Conservation (phyloP, 2,329 filamentous ascomycete species). For the Aspergillus unguis region DNA sequence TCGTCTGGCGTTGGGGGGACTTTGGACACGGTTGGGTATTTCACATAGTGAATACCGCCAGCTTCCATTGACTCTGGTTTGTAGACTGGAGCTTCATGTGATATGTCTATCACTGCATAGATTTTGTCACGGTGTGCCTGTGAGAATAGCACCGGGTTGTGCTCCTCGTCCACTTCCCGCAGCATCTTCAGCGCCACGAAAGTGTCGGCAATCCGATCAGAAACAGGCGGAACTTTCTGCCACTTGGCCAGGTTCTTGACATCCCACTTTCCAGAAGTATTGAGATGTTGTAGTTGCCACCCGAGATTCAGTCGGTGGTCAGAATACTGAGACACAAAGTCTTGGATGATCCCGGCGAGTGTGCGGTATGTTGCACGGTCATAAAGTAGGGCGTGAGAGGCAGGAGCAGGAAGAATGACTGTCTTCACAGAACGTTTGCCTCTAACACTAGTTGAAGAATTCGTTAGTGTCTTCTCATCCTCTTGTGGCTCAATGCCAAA, state of each 20-base stretch:
- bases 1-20: conserved; percentile 69
- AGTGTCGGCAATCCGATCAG: conserved; percentile 69
- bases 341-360: conserved; percentile 75
- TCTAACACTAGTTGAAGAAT: conserved; percentile 21
- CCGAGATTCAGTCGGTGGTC: conserved; percentile 75
- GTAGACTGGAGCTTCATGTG: conserved; percentile 86
- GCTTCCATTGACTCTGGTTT: conserved; percentile 68
- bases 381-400: conserved; percentile 81
- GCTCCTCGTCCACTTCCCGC: conserved; percentile 78
- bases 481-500: conserved; percentile 24
- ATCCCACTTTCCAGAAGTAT: conserved; percentile 92
- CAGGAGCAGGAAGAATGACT: conserved; percentile 69
- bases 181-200: conserved; percentile 93
- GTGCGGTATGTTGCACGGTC: conserved; percentile 70
- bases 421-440: conserved; percentile 60
- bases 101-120: conserved; percentile 82
- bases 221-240: conserved; percentile 75
- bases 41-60: conserved; percentile 69
- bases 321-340: conserved; percentile 72
- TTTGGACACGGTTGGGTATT: conserved; percentile 89
- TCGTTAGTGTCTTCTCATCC: conserved; percentile 15
- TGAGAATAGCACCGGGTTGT: conserved; percentile 72
- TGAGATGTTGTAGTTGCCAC: conserved; percentile 89
- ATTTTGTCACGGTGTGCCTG: conserved; percentile 64
- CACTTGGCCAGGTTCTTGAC: conserved; percentile 95